These are phyloP conservation scores for Emergomyces africanus DNA, from an alignment of 2,329 filamentous ascomycete species.

Conservation along the genomic window DNA sequence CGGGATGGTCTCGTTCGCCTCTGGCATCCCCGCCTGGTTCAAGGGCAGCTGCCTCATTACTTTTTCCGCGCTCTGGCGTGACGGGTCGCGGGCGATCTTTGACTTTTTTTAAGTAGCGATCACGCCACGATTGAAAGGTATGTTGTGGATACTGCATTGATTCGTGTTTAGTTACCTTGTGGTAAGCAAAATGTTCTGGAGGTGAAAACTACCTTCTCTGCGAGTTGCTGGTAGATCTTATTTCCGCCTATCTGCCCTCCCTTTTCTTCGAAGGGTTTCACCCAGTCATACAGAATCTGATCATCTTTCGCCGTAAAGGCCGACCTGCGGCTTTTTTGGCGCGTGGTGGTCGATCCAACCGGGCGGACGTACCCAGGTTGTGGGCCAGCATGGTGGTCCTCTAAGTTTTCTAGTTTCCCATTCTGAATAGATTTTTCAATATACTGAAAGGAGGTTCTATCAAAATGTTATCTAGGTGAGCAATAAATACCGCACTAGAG, in stretches of 20 bases:
- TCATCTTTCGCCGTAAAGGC: conserved; percentile 34
- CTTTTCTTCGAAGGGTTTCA: conserved; percentile 23
- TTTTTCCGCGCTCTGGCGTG: conserved; percentile 6
- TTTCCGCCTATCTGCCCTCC: conserved; percentile 27
- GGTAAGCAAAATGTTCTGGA: not conserved
- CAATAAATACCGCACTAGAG: not conserved
- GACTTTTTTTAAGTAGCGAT: conserved; percentile 33
- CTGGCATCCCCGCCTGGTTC: not conserved
- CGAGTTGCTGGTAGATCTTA: conserved; percentile 34
- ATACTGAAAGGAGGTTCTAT: conserved; percentile 44
- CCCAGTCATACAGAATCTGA: conserved; percentile 31
- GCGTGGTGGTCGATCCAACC: conserved; percentile 29
- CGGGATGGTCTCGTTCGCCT: not conserved
- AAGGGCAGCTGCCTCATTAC: not conserved
- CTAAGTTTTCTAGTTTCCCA: conserved; percentile 36
- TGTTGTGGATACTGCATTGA: conserved; percentile 29
- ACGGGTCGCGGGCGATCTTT: conserved; percentile 25
- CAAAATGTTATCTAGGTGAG: conserved; percentile 4
- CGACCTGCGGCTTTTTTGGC: conserved; percentile 20
- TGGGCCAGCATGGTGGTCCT: conserved; percentile 36
- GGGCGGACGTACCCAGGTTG: conserved; percentile 31
- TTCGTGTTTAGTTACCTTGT: not conserved
- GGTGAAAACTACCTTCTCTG: conserved; percentile 20
- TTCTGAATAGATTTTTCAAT: conserved; percentile 42
- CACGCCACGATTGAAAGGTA: conserved; percentile 37